phyloP scores from a whole-genome alignment of 2,329 filamentous ascomycete species.

The Tolypocladium sp. region DNA sequence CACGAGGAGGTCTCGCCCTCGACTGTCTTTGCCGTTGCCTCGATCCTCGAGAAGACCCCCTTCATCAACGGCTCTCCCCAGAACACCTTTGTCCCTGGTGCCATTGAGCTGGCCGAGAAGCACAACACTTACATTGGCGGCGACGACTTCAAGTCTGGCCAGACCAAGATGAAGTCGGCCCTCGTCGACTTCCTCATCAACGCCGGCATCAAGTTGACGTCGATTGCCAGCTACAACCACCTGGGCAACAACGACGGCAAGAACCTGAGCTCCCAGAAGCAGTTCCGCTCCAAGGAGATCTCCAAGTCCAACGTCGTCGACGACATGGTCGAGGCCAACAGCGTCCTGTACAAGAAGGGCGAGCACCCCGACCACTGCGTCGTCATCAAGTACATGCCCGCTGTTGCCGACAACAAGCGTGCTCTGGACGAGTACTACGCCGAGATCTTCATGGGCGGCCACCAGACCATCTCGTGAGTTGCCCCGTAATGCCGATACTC shows the following conservation, averaged over 20 bases:
- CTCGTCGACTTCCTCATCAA: slow-evolving; percentile 98
- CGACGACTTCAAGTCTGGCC: slow-evolving; percentile 98
- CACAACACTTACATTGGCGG: slow-evolving; percentile 88
- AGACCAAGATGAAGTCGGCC: slow-evolving; percentile 99
- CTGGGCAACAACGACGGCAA: slow-evolving; percentile 99
- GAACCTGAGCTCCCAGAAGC: slow-evolving; percentile 94
- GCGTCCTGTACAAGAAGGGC: slow-evolving; percentile 77
- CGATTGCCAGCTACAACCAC: slow-evolving; percentile 98
- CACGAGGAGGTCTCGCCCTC: slow-evolving; percentile 92
- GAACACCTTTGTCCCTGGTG: slow-evolving; percentile 96
- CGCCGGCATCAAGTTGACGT: slow-evolving; percentile 96
- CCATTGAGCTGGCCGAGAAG: slow-evolving; percentile 78
- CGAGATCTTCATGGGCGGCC: slow-evolving; percentile 97
- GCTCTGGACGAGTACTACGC: slow-evolving; percentile 98
- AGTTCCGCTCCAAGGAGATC: slow-evolving; percentile 99
- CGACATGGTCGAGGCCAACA: slow-evolving; percentile 97
- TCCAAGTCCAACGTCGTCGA: slow-evolving; percentile 99
- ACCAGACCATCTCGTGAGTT: slow-evolving; percentile 83
- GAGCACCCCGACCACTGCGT: slow-evolving; percentile 98
- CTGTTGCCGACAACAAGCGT: slow-evolving; percentile 97
- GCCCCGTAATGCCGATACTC: background rate
- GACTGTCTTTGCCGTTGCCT: slow-evolving; percentile 91
- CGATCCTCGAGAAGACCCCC: slow-evolving; percentile 77
- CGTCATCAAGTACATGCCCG: slow-evolving; percentile 99
- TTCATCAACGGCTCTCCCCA: slow-evolving; percentile 99